These are phyloP conservation scores for Penicillium sp. DNA, from an alignment of 2,329 filamentous ascomycete species.

Conservation along the genomic window DNA sequence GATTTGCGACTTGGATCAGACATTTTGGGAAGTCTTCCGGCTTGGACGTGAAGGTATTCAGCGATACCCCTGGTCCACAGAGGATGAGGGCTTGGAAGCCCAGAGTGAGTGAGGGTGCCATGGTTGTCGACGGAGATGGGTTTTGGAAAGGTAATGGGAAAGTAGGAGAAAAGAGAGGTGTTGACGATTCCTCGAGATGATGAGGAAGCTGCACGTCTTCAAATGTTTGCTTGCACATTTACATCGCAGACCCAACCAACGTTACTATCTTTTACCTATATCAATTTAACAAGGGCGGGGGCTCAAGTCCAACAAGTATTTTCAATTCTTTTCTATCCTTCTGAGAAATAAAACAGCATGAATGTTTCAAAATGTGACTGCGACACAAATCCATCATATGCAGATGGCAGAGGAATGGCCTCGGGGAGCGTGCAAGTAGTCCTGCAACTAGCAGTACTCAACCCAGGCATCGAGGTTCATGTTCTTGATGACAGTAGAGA, in stretches of 20 bases:
- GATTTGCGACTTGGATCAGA: conserved; percentile 49
- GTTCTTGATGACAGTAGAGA: conserved; percentile 68
- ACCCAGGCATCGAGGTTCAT: conserved; percentile 66
- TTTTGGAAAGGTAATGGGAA: background rate
- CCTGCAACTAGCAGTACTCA: conserved; percentile 51
- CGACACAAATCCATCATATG: background rate
- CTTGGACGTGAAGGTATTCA: conserved; percentile 52
- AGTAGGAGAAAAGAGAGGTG: background rate
- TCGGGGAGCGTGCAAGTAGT: background rate
- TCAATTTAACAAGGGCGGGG: too few relatives aligned
- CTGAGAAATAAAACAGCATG: background rate
- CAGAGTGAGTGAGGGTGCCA: conserved; percentile 29
- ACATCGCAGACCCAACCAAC: too few relatives aligned
- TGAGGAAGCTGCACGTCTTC: background rate
- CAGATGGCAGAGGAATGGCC: too few relatives aligned
- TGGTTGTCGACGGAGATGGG: background rate
- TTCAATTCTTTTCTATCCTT: background rate
- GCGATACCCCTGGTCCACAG: conserved; percentile 51
- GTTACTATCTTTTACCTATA: too few relatives aligned
- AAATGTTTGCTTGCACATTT: too few relatives aligned
- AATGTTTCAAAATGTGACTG: conserved; percentile 57
- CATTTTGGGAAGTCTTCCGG: conserved; percentile 51
- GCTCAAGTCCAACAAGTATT: background rate
- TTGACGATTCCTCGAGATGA: too few relatives aligned
- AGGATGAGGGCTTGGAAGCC: conserved; percentile 52